Conservation (phyloP, 2,329 filamentous ascomycete species). For the Aspergillus sp. region DNA sequence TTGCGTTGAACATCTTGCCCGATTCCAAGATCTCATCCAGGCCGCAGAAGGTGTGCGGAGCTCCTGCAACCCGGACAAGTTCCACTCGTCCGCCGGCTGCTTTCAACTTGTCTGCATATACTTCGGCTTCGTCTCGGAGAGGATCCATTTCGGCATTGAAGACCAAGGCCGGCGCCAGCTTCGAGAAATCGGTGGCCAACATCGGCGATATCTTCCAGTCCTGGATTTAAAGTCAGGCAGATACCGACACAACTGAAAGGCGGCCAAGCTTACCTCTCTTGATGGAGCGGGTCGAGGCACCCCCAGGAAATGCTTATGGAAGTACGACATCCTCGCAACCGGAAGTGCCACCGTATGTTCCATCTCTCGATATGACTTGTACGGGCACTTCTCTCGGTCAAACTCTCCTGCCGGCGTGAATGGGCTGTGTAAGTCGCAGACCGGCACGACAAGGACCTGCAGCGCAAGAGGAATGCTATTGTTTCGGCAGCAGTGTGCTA, state of each 20-base stretch:
- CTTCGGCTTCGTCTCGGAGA: constrained; percentile 48
- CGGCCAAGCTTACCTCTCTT: constrained; percentile 35
- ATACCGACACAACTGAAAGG: background rate
- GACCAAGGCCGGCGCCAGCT: constrained; percentile 45
- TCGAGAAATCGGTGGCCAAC: constrained; percentile 38
- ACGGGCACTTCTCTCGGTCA: constrained; percentile 41
- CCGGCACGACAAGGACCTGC: constrained; percentile 44
- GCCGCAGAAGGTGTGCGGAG: constrained; percentile 38
- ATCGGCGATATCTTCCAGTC: constrained; percentile 51
- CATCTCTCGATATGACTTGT: constrained; percentile 47
- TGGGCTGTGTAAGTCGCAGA: constrained; percentile 40
- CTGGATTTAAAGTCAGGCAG: constrained; percentile 28
- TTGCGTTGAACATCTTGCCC: constrained; percentile 34
- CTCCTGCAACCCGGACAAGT: constrained; percentile 35
- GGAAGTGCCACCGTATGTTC: constrained; percentile 42
- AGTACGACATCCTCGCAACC: constrained; percentile 44
- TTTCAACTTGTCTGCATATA: constrained; percentile 43
- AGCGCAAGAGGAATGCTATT: constrained; percentile 39
- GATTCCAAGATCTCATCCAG: constrained; percentile 39
- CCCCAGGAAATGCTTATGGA: constrained; percentile 45
- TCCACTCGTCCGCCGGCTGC: constrained; percentile 41
- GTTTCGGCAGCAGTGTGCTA: constrained; percentile 45
- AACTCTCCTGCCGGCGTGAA: constrained; percentile 43
- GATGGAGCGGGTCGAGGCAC: constrained; percentile 40
- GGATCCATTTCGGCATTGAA: constrained; percentile 48